Evolutionary conservation across 208 protist genomes (phyloP).

Genomic region (Leishmania arabica): DNA sequence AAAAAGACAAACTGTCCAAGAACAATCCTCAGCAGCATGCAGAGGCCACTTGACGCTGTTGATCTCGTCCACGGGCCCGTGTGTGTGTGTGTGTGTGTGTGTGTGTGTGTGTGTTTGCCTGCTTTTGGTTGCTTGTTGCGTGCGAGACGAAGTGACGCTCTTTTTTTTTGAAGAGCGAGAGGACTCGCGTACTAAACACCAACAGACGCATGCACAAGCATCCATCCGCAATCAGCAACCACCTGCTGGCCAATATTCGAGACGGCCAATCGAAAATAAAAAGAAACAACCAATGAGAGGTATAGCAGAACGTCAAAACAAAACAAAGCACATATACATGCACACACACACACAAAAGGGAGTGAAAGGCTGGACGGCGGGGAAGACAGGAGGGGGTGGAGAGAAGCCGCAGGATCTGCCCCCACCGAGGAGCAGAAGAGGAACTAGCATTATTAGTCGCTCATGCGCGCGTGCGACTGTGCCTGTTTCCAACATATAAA

Average conservation of each 20-base stretch:
- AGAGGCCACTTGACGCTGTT: background rate
- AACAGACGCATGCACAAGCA: background rate
- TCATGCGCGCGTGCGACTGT: background rate
- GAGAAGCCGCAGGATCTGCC: background rate
- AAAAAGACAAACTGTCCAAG: background rate
- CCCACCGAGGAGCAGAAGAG: background rate
- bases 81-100: background rate
- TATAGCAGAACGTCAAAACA: background rate
- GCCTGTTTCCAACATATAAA: too few relatives aligned
- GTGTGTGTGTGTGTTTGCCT: background rate
- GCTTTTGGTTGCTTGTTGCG: background rate
- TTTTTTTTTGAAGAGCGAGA: background rate
- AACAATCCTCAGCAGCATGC: background rate
- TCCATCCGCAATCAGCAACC: background rate
- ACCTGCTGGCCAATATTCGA: background rate
- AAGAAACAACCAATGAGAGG: background rate
- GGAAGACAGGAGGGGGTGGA: background rate
- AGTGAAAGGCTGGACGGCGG: background rate
- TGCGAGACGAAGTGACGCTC: background rate
- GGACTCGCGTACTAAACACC: background rate
- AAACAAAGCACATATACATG: background rate
- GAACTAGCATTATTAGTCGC: background rate
- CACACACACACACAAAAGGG: background rate
- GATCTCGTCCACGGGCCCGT: background rate
- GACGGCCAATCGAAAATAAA: background rate